Evolutionary conservation across 2,329 filamentous ascomycete genomes (phyloP), one percentile per base, ranked within the genome.

Genomic region (Claviceps pusilla): DNA sequence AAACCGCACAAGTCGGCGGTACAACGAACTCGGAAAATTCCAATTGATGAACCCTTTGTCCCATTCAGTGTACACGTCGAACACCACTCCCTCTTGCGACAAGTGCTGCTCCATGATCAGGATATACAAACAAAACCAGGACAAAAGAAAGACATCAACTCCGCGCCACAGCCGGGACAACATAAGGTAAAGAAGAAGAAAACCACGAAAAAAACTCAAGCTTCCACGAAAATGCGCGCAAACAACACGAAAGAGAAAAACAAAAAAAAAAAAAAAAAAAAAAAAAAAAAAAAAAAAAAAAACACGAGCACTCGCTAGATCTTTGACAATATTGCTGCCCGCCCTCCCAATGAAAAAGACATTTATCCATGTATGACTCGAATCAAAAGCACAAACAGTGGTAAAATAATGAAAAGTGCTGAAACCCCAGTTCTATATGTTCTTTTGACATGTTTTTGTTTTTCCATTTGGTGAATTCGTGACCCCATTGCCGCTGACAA

Each of bases 401-500:
- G 19, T 19, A 4, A 37, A 37, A 51, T 11, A 16, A 59, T 64
- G 19, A 19, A 58, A 62, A 61, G 61, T 63, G 65, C 39, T 31
- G 63, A 60, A 62, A 65, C 62, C 60, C 63, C 62, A 33, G 60
- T 63, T 59, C 75, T 77, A 78, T 76, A 75, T 74, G 61, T 58
- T 69, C 63, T 71, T 75, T 73, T 73, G 48, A 70, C 16, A 35
- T 68, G 71, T 71, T 63, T 65, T 4, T 65, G 66, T 65, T 9
- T 1, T 65, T 24, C 49, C 57, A 64, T 60, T 66, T 69, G 66
- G 68, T 69, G 66, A 70, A 73, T 73, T 76, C 68, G 62, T 76
- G 65, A 73, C 14, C 69, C 69, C 76, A 61, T 63, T 50, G 59
- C 62, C 63, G 58, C 19, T 19, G 19, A 19, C 57, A 56, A 64